Evolutionary conservation across 2,329 filamentous ascomycete genomes (phyloP), one percentile per base, ranked within the genome.

Genomic region (Aplosporella prunicola): DNA sequence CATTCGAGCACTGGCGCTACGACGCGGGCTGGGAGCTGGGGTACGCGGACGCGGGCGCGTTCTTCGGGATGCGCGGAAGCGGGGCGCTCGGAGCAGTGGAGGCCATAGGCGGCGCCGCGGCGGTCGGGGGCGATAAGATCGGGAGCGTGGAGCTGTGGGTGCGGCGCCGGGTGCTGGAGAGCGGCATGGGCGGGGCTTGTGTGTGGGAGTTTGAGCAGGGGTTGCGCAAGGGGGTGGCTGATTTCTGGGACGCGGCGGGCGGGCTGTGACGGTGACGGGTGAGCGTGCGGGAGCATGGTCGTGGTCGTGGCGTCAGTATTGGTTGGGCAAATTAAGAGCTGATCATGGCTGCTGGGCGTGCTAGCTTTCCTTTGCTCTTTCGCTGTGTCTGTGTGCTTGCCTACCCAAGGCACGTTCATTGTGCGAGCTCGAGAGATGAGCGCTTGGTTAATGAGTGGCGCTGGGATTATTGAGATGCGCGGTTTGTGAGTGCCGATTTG

Each of bases 141-240:
- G 73, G 73, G 6, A 69, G 66, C 51, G 43, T 74, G 26, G 72
- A 78, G 41, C 45, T 75, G n/a, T 78, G 74, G 74, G 53, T 68
- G 10, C 55, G 69, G 50, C 76, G 73, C 54, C 63, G 74, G 22
- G 52, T 77, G 26, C 47, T 62, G 20, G 71, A 76, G 44, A 65
- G 62, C 40, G 67, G 67, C 2, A 63, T 68, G 44, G 56, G 57
- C 24, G 66, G 66, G 8, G 55, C 57, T 13, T 63, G 61, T 43
- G 59, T 66, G n/a, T 71, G 68, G 67, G 62, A 70, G 47, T 72
- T 62, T 47, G 68, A 69, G 49, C 63, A 67, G 40, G 68, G 68
- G 2, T 36, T 71, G 24, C 51, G 67, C 32, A 61, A 63, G 50
- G 68, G 67, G 1, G 50, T 71, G 13, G 43, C 50, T 3, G 62